Evolutionary conservation across 2,329 filamentous ascomycete species (phyloP).

Genomic region (Trichoderma semiorbis): DNA sequence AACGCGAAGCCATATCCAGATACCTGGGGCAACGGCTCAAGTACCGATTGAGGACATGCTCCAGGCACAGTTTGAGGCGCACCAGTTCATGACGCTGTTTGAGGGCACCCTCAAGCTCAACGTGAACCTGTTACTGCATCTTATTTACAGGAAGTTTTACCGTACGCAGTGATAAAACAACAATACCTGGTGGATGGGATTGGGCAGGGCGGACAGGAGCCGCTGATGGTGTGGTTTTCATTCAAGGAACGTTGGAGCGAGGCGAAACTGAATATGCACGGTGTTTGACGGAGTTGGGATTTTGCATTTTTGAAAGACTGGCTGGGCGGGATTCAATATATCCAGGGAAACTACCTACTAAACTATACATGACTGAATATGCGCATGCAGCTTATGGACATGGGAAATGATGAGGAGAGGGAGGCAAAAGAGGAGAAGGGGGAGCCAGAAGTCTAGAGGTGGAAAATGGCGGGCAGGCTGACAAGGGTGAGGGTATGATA

Average conservation of each 20-base stretch:
- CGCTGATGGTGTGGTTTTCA: not conserved
- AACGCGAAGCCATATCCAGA: constrained; percentile 87
- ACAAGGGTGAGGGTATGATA: not conserved
- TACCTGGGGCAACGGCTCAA: constrained; percentile 85
- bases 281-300: constrained; percentile 18
- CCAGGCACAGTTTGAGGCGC: constrained; percentile 95
- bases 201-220: not conserved
- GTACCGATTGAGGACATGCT: constrained; percentile 90
- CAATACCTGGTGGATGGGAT: not conserved
- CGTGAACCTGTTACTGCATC: constrained; percentile 92
- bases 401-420: not conserved
- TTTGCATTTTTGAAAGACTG: constrained; percentile 10
- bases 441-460: not conserved
- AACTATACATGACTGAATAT: not conserved
- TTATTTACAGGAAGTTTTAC: constrained; percentile 99
- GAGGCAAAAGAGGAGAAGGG: not conserved
- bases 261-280: constrained; percentile 6
- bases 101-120: constrained; percentile 83
- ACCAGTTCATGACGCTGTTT: constrained; percentile 94
- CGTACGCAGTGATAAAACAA: constrained; percentile 52
- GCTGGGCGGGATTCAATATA: not conserved
- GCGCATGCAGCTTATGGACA: constrained; percentile 1
- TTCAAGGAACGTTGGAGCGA: not conserved
- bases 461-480: not conserved
- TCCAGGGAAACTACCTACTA: not conserved